A percentile compares a stretch with the other conserved stretches of the same genome.
Conservation (phyloP, 345 rosid genomes). For the Moricandia arvensis region DNA sequence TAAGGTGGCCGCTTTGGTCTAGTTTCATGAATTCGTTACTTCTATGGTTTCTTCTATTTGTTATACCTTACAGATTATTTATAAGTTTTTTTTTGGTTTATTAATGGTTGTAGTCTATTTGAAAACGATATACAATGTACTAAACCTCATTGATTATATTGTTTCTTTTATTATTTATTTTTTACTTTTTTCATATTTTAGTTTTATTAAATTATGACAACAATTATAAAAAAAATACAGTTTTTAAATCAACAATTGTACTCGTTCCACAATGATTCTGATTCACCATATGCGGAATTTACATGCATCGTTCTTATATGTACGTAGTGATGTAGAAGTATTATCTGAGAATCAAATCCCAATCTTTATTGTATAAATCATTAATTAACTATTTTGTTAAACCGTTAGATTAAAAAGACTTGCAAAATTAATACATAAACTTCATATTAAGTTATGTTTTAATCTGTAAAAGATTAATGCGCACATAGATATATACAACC, state of each 20-base stretch:
- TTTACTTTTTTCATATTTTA: neutral
- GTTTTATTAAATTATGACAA: neutral
- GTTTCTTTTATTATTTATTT: neutral
- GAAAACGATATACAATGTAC: neutral
- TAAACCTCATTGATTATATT: conserved; percentile 3
- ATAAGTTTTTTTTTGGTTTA: neutral
- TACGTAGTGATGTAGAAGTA: too few relatives aligned
- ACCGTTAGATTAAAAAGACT: neutral
- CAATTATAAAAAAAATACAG: neutral
- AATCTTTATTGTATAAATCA: neutral
- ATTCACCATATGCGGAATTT: neutral
- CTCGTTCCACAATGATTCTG: neutral
- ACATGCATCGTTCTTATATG: neutral
- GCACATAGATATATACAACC: too few relatives aligned
- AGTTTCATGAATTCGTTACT: neutral
- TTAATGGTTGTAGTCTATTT: neutral
- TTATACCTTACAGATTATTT: neutral
- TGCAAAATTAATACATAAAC: neutral
- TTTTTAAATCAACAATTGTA: neutral
- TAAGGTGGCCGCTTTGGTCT: neutral
- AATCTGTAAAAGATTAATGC: neutral
- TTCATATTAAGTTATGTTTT: neutral
- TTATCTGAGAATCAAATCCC: neutral
- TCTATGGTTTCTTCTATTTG: neutral
- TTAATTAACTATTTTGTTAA: neutral